Base-by-base conservation (phyloP, 768 basidiomycete genomes). In the Mycena amicta region DNA sequence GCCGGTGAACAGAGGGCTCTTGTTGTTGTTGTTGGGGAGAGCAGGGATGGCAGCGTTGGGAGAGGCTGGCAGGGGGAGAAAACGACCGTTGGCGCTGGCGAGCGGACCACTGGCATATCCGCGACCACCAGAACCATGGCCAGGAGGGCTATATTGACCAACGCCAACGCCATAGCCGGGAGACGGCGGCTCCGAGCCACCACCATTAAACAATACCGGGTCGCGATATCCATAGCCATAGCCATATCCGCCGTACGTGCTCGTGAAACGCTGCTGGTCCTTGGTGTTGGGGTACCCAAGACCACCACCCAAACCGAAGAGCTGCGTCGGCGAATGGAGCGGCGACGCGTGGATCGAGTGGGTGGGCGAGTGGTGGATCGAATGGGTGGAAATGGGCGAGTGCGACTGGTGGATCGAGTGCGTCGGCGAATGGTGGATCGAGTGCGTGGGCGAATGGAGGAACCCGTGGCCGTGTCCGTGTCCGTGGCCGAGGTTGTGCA, bases 321-420 rank as follows among this genome's bases (percentile, higher is more conserved):
- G 45, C 25, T 53, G 57, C 26, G 29, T 22, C 23, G 25, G 53
- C 33, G 55, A 22, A 31, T 61, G 55, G 16, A 43, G 27, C 16
- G 55, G 51, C 76, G 63, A 76, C 6, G 15, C 47, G 23, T 26
- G 47, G 25, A 49, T 8, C 25, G 47, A 49, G 12, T 26, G 47
- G 6, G 47, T 20, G 12, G 8, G 47, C 20, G 43, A 45, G 20
- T 13, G 22, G 15, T 45, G 13, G 43, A 45, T 8, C 6, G 43
- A 45, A 8, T 13, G 43, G 12, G 43, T 23, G n/a, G n/a, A n/a
- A n/a, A n/a, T n/a, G n/a, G n/a, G n/a, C n/a, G n/a, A n/a, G n/a
- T n/a, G n/a, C n/a, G n/a, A n/a, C n/a, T n/a, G n/a, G n/a, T n/a
- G n/a, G n/a, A n/a, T n/a, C 33, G 55, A 22, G 28, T 61, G 55